phyloP scores from a whole-genome alignment of 805 yeast genomes.

The Candida fluviatilis region DNA sequence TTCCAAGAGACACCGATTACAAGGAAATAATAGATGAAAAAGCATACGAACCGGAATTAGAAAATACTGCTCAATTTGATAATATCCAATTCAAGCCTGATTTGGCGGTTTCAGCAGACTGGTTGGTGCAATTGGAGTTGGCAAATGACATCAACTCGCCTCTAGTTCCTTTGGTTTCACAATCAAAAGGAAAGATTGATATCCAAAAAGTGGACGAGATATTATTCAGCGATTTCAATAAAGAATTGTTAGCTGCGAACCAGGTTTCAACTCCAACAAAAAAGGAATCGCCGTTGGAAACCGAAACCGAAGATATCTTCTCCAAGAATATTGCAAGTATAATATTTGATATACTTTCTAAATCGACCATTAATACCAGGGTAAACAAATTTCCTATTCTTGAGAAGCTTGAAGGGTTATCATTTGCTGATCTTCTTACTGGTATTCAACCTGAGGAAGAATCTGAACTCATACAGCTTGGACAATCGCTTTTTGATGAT shows the following conservation, averaged over 20 bases:
- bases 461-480: slow-evolving; percentile 46
- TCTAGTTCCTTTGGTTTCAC: slow-evolving; percentile 28
- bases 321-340: slow-evolving; percentile 12
- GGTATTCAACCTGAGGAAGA: slow-evolving; percentile 17
- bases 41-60: slow-evolving; percentile 66
- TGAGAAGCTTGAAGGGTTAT: slow-evolving; percentile 6
- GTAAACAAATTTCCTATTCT: slow-evolving; percentile 25
- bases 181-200: slow-evolving; percentile 17
- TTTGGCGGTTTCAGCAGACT: slow-evolving; percentile 51
- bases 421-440: slow-evolving; percentile 17
- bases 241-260: slow-evolving; percentile 11
- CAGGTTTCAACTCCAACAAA: slow-evolving; percentile 22
- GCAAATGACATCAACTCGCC: slow-evolving; percentile 42
- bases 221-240: slow-evolving; percentile 45
- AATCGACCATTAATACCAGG: slow-evolving; percentile 18
- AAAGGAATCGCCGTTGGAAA: slow-evolving; percentile 3
- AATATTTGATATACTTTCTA: slow-evolving; percentile 17
- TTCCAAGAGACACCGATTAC: slow-evolving; percentile 27
- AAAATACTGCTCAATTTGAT: slow-evolving; percentile 31
- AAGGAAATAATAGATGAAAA: slow-evolving; percentile 52
- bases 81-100: slow-evolving; percentile 38
- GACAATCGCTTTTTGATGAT: slow-evolving; percentile 54
- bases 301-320: slow-evolving; percentile 8
- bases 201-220: slow-evolving; percentile 42
- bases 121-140: slow-evolving; percentile 63